Evolutionary conservation across 148 eudicot genomes (phyloP), one percentile per base, ranked within the genome.

Genomic region (Fagopyrum homotropicum): DNA sequence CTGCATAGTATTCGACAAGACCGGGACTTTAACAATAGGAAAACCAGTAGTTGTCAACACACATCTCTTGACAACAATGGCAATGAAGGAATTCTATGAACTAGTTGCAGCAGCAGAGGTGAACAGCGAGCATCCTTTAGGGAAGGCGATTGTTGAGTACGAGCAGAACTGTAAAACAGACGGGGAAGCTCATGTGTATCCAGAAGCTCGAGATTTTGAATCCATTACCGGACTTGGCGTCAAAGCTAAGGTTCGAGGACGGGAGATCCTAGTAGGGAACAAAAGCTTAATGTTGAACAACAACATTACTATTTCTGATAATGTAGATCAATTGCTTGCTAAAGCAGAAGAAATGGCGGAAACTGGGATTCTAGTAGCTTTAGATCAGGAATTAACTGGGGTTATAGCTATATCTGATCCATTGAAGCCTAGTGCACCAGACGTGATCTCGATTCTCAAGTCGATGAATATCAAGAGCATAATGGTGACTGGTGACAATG

Each of bases 1-100:
- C 72, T 96, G 99, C 82, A 90, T 96, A 57, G 98, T 96, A 46
- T 96, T 96, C 57, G 99, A 95, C 86, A 95, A 95, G 86, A 95
- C 99, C 9, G 99, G 99, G 60, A 95, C 99, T 75, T 91, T 95
- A 57, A 95, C 98, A 45, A 79, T 81, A 29, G 99, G 99, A 29
- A 89, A 90, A 88, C 99, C 99, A 1, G 85, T 87, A 73, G 94
- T 95, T 7, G 91, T 90, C 63, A 85, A 72, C 80, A 89, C 96
- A 11, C 82, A 79, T 64, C 84, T 96, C 56, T 73, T 96, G 45
- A 86, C 76, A 61, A 85, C 78, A 72, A 90, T 88, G 87, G 89
- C 79, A 19, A 88, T 88, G 55, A 75, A 60, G 49, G 91, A 96
- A 57, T 89, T 95, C 75, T 92, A 86, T 78, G 89, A 91, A 74